These are phyloP conservation scores for Cardamine resedifolia DNA, from an alignment of 345 rosid genomes.

Conservation along the genomic window DNA sequence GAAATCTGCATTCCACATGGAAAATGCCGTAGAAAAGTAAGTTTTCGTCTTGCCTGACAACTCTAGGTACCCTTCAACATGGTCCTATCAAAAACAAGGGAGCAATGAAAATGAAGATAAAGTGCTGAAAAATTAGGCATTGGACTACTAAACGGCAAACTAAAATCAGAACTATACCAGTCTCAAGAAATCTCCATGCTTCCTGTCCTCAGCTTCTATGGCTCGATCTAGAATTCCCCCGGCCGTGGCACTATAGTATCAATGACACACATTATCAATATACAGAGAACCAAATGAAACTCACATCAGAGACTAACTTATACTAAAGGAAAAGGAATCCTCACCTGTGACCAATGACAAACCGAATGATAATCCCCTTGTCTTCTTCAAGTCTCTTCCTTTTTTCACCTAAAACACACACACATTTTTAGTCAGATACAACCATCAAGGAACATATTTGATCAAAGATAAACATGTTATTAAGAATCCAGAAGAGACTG, in stretches of 20 bases:
- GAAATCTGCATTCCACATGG: constrained; percentile 95
- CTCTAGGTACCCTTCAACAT: constrained; percentile 96
- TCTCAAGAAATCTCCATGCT: constrained; percentile 90
- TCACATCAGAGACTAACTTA: not conserved
- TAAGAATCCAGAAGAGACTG: not conserved
- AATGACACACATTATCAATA: constrained; percentile 1
- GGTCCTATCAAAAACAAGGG: constrained; percentile 58
- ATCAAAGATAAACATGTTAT: not conserved
- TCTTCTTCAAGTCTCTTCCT: constrained; percentile 88
- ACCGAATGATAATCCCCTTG: constrained; percentile 83
- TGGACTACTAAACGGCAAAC: not conserved
- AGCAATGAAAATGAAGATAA: constrained; percentile 15
- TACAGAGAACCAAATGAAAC: not conserved
- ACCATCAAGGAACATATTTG: constrained; percentile 11
- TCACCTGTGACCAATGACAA: constrained; percentile 92
- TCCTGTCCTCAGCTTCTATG: constrained; percentile 84
- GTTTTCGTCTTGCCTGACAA: constrained; percentile 95
- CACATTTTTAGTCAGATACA: constrained; percentile 7
- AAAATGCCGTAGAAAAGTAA: constrained; percentile 85
- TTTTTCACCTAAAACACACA: constrained; percentile 59
- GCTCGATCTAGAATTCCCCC: constrained; percentile 96
- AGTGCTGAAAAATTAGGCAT: not conserved
- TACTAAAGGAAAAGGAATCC: not conserved
- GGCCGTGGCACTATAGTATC: constrained; percentile 63
- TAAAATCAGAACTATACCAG: constrained; percentile 48